Evolutionary conservation across 1,284 basidiomycete genomes (phyloP), one percentile per base, ranked within the genome.

Genomic region (Neolentinus lepideus): DNA sequence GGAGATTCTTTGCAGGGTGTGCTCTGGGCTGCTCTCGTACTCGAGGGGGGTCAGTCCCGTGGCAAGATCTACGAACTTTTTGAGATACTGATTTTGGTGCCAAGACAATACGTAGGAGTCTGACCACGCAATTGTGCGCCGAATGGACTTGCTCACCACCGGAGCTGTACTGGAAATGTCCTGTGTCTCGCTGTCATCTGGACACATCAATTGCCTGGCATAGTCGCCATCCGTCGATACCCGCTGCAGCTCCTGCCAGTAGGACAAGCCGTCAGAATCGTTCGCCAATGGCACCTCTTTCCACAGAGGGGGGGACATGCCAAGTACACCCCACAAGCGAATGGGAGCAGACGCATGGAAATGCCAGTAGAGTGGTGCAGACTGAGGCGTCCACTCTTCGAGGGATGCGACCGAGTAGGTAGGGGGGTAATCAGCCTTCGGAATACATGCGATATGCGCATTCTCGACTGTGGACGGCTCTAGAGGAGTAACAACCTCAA

Each of bases 41-140:
- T 85, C 74, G 24, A 84, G 62, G 1, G 82, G 79, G 0, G 81
- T 84, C 27, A 64, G 64, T 6, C 73, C 74, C 14, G 73, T 76
- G 3, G 64, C 57, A 22, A 64, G 59, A 57, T 83, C 75, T 22
- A 79, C 67, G 57, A 73, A 80, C 56, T 73, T 75, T 51, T 75
- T 74, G 59, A 90, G 67, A 65, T 83, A 89, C 59, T 80, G 79
- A 48, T 70, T 78, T 65, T 90, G 88, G 63, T 83, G 78, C 77
- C 79, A 83, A 0, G 85, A 84, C 46, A 90, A 66, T 46, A 72
- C 71, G 61, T 89, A 90, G 3, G 73, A 67, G 6, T 75, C 62
- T 31, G 69, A 75, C 88, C 88, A 90, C 0, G 84, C 81, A 1
- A 68, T 69, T n/a, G 66, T 59, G 19, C 84, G 79, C 47, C 79